Evolutionary conservation across 257 asterid genomes (phyloP).

Genomic region (Petunia axillaris): DNA sequence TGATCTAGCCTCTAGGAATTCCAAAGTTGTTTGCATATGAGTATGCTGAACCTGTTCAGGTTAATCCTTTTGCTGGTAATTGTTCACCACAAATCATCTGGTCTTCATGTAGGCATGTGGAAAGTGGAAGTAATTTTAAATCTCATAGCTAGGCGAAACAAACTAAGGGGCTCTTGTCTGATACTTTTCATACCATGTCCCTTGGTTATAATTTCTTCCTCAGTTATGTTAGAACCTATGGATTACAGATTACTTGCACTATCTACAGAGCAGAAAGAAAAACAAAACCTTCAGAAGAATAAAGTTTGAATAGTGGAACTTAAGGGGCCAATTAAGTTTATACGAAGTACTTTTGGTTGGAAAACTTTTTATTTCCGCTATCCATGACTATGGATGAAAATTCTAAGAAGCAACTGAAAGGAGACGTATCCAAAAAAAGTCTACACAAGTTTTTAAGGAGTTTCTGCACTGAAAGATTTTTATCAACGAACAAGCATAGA

Average conservation of each 20-base stretch:
- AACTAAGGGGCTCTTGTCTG: not conserved
- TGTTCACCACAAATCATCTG: not conserved
- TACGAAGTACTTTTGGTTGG: not conserved
- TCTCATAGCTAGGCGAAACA: not conserved
- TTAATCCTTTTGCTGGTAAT: not conserved
- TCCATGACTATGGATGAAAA: not conserved
- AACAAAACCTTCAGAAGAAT: not conserved
- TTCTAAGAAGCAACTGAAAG: not conserved
- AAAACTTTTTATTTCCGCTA: not conserved
- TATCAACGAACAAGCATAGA: not conserved
- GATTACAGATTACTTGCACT: not conserved
- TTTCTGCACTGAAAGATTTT: not conserved
- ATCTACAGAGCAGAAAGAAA: not conserved
- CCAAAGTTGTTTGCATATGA: not conserved
- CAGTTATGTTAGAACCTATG: not conserved
- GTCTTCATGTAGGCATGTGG: no score
- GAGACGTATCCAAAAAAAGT: not conserved
- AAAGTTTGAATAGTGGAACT: not conserved
- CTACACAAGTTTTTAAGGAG: not conserved
- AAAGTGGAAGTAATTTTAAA: not conserved
- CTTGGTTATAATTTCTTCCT: not conserved
- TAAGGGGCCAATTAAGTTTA: not conserved
- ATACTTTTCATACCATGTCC: not conserved
- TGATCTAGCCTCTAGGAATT: not conserved
- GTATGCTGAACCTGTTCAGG: not conserved